Evolutionary conservation across 805 yeast genomes (phyloP), one percentile per base, ranked within the genome.

Genomic region (Metschnikowia reukaufii): DNA sequence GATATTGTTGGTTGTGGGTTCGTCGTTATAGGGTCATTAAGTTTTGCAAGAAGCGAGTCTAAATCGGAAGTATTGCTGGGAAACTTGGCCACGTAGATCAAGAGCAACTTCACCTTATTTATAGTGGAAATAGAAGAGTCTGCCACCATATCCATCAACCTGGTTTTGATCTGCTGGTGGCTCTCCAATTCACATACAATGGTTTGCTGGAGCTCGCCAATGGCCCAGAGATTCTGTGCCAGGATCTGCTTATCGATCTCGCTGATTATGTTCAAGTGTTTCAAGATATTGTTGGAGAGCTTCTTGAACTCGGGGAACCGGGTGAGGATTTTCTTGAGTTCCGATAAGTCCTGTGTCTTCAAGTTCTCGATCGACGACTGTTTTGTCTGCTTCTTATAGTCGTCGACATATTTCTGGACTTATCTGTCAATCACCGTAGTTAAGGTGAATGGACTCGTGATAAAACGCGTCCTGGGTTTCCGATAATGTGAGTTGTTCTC

Each of bases 371-470:
- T 51, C 18, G 65, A 58, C 43, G 83, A 81, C 17, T 84, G 78
- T 57, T 90, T 86, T 1, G 97, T 87, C 59, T 86, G 87, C 17
- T 73, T 63, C 60, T 89, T 92, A 66, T 90, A 94, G 37, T 81
- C 83, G 45, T 83, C 84, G 27, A 94, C 97, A 60, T 88, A 88
- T 46, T 78, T 83, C 59, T 88, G 91, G 59, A 85, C 54, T 82
- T 80, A 33, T 90, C 96, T 35, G 97, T 94, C 44, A 94, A 62
- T 94, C 98, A 27, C 98, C 99, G 70, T 91, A 95, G 66, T 94
- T 94, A 55, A 87, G 74, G 62, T 80, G 88, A 91, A 89, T 86
- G 2, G 94, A 77, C 47, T 88, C 88, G 29, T 74, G 72, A 66
- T 79, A 94, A 59, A 94, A 94, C 17, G 73, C 65, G 64, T 94